Base-by-base conservation (phyloP, 176 grass and related monocot species). In the Oryza meyeriana region DNA sequence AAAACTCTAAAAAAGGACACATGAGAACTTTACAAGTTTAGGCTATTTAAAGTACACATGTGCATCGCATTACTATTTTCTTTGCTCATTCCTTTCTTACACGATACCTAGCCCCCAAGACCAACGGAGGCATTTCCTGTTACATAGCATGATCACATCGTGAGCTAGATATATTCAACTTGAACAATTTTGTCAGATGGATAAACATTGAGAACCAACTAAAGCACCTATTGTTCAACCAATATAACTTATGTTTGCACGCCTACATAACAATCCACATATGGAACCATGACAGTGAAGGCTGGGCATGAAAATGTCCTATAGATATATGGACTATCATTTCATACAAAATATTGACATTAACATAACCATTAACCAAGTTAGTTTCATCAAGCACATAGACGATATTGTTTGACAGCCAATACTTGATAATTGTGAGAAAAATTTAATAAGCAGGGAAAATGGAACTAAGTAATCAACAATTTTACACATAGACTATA, bases 101-200 rank as follows among this genome's bases (percentile, higher is more conserved):
- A 36, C 20, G 16, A 11, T 33, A 69, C n/a, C 39, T 16, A 81
- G 48, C 28, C 33, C 3, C 57, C 31, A 8, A 27, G 44, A 69
- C 66, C 78, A 89, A 24, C 12, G 87, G 87, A 30, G 87, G 87
- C 8, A 78, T 85, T 32, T 85, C 87, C 87, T 89, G 78, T 27
- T 71, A 64, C 41, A 81, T 55, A 33, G 2, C 71, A 65, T 33
- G 41, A 64, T 27, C 47, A 52, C 52, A 33, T 68, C 67, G 16
- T 27, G 35, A 61, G 16, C 55, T 47, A 66, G 41, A 58, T 41
- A n/a, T 72, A 30, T 20, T 58, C 22, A 48, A 58, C 20, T 12
- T 12, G 44, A 84, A 50, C 14, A 69, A 17, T 85, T 77, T 3
- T 27, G 0, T 24, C 31, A 66, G 26, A 0, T 17, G 17, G 27